A percentile compares a stretch with the other conserved stretches of the same genome.
These are phyloP conservation scores for Dipteronia sinensis DNA, from an alignment of 345 rosid species.

Conservation along the genomic window DNA sequence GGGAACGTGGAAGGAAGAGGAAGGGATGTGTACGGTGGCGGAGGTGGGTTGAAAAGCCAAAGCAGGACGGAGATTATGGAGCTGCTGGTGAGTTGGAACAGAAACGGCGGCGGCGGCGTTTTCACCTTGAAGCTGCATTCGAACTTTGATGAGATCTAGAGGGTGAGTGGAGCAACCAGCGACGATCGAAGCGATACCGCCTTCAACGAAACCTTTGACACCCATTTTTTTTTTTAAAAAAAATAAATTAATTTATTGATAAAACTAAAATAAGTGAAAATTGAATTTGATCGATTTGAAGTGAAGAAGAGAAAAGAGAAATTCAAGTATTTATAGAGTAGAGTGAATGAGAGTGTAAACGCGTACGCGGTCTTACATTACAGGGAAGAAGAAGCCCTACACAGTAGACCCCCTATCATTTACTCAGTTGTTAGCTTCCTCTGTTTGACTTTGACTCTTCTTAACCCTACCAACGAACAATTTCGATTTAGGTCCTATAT, in stretches of 20 bases:
- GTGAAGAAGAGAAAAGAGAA: background rate
- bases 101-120: constrained; percentile 34
- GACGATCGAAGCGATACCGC: constrained; percentile 71
- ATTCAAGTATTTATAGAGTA: background rate
- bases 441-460: constrained; percentile 2
- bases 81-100: constrained; percentile 19
- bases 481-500: no score
- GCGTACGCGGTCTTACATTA: constrained; percentile 4
- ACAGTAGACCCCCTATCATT: background rate
- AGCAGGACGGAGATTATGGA: constrained; percentile 50
- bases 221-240: constrained; percentile 61
- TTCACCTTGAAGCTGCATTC: constrained; percentile 88
- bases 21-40: constrained; percentile 33
- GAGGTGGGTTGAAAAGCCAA: constrained; percentile 52
- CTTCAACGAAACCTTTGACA: constrained; percentile 75
- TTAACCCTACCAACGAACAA: no score
- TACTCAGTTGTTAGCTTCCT: background rate
- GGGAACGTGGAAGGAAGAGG: constrained; percentile 24
- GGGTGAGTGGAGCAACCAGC: constrained; percentile 90
- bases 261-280: background rate
- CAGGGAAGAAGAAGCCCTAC: no score
- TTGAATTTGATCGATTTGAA: no score
- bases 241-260: no score
- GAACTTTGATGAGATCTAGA: constrained; percentile 82
- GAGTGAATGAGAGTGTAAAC: background rate